phyloP scores from a whole-genome alignment of 2,329 filamentous ascomycete species.

The Paraconiothyrium sp. region DNA sequence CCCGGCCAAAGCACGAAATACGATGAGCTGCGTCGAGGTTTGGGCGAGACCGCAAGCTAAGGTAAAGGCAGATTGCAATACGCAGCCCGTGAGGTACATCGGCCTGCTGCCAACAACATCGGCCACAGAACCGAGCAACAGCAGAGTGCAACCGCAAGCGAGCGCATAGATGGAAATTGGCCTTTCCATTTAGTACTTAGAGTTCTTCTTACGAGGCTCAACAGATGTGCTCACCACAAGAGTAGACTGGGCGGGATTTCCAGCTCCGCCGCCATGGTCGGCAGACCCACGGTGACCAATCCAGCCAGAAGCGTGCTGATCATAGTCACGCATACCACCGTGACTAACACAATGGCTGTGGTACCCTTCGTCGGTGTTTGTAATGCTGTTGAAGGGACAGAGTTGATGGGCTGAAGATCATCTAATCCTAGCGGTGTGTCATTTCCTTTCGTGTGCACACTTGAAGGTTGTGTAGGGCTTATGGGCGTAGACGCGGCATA shows the following conservation, averaged over 20 bases:
- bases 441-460: slow-evolving; percentile 26
- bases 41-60: slow-evolving; percentile 55
- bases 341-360: slow-evolving; percentile 38
- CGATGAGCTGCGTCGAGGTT: slow-evolving; percentile 54
- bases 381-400: slow-evolving; percentile 26
- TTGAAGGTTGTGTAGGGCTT: slow-evolving; percentile 20
- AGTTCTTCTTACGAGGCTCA: background rate
- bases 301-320: slow-evolving; percentile 46
- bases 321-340: slow-evolving; percentile 39
- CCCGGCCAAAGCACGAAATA: slow-evolving; percentile 59
- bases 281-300: slow-evolving; percentile 54
- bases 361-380: slow-evolving; percentile 34
- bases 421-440: slow-evolving; percentile 19
- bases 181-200: slow-evolving; percentile 30
- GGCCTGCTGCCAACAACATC: slow-evolving; percentile 60
- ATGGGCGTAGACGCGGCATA: slow-evolving; percentile 24
- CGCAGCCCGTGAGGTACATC: slow-evolving; percentile 58
- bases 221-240: slow-evolving; percentile 33
- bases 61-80: slow-evolving; percentile 57
- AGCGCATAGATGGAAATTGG: slow-evolving; percentile 52
- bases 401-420: slow-evolving; percentile 27
- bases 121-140: slow-evolving; percentile 61
- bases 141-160: slow-evolving; percentile 59
- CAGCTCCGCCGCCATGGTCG: slow-evolving; percentile 52
- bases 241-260: slow-evolving; percentile 35